Evolutionary conservation across 169 alveolate genomes (phyloP), one percentile per base, ranked within the genome.

Genomic region (Plasmodium relictum): DNA sequence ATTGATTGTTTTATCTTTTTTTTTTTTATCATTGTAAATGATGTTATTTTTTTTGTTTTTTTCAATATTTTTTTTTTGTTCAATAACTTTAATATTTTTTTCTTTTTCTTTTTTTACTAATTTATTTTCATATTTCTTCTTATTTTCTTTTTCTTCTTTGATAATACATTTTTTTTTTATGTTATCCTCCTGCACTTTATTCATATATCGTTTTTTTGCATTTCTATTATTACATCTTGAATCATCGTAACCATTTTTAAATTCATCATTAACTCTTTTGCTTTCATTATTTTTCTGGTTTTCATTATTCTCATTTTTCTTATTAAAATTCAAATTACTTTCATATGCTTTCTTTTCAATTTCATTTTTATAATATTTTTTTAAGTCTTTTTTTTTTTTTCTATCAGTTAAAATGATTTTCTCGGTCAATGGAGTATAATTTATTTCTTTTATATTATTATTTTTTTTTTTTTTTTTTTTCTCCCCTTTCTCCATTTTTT

Each of bases 351-450:
- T 54, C 56, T 20, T 14, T 63, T 76, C 63, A 14, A 2, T 48
- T 45, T 63, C 56, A 10, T 52, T 26, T 20, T 48, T 54, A 6
- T 72, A 70, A 26, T 63, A 76, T 45, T 63, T 65, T 78, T 65
- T 78, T 68, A 63, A 63, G 26, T 78, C 63, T 78, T 56, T 78
- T 14, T 63, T 63, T 63, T 78, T 78, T 78, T 78, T 78, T 59
- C 78, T 78, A 24, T 76, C 70, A 68, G 89, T 74, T 54, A 65
- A 52, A 16, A 66, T 45, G 45, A 45, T 63, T 41, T 62, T 66
- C 14, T 78, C 89, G 0, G 31, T 63, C 8, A 37, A 10, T 39
- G 62, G 16, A 45, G 20, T 48, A 31, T 6, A 14, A 78, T 22
- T 78, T 39, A 16, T 44, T n/a, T 58, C 65, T 69, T 6, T 22